Base-by-base conservation (phyloP, 495 filamentous ascomycete genomes). In the Penicillium lividum region DNA sequence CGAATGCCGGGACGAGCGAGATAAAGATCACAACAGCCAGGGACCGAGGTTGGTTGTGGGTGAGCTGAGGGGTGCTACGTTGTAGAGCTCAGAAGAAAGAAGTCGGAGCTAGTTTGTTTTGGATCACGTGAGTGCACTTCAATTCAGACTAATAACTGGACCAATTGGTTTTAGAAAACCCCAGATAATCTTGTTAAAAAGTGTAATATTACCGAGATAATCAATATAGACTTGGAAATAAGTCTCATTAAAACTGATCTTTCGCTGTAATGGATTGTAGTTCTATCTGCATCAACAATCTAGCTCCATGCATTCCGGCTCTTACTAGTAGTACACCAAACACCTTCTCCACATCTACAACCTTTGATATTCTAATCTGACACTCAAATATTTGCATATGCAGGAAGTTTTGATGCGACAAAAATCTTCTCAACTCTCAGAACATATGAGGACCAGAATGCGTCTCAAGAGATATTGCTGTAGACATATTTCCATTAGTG, bases 51-150 rank as follows among this genome's bases (percentile, higher is more conserved):
- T 53, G 51, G 51, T 57, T 51, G 54, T 53, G 49, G 34, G 48
- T 38, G 63, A 63, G 58, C 60, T 60, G 58, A 58, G 56, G 62
- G 56, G 62, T 59, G 58, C 56, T 54, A 56, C 10, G 8, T 5
- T 38, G 34, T 40, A 40, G 54, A 70, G 68, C 68, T 68, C 58
- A 34, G 53, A 50, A 55, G 57, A 63, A 67, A 65, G 62, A 67
- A 50, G 46, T 54, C 62, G 61, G 60, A 71, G 68, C 68, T 65
- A 58, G 40, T 62, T 63, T 70, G 66, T 63, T 69, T 63, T 43
- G 30, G 34, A 42, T 73, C 70, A 73, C 70, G 70, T 73, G 70
- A 71, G 58, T 6, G 1, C 3, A 5, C 38, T n/a, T 40, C 38
- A 40, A 40, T 16, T 13, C 38, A 16, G 13, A 2, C 22, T 22